Evolutionary conservation across 768 basidiomycete species (phyloP).

Genomic region (Boletellus sp.): DNA sequence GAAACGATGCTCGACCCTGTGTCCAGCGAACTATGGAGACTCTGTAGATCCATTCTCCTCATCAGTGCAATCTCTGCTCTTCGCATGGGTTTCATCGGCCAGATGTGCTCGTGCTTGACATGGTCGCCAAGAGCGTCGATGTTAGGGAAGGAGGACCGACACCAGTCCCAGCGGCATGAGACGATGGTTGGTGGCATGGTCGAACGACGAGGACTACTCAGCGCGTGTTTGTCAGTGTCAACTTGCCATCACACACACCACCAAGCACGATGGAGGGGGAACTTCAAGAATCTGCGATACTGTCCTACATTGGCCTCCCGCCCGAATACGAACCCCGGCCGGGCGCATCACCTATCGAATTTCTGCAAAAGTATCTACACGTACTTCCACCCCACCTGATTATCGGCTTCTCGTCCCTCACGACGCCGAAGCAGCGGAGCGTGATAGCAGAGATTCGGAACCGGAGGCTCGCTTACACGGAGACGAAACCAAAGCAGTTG

Average conservation of each 20-base stretch:
- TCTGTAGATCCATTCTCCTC: conserved; percentile 37
- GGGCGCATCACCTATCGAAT: conserved; percentile 51
- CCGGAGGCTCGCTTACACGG: conserved; percentile 61
- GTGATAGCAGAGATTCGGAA: conserved; percentile 64
- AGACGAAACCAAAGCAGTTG: conserved; percentile 53
- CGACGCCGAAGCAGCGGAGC: conserved; percentile 64
- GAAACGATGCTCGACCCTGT: conserved; percentile 11
- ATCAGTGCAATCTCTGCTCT: conserved; percentile 43
- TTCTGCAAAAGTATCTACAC: conserved; percentile 55
- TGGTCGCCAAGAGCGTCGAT: conserved; percentile 42
- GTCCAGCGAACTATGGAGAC: conserved; percentile 17
- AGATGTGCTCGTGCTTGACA: conserved; percentile 47
- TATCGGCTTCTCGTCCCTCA: conserved; percentile 36
- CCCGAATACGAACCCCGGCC: conserved; percentile 60
- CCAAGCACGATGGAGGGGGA: conserved; percentile 1
- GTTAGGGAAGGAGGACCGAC: conserved; percentile 39
- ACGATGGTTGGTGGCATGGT: conserved; percentile 16
- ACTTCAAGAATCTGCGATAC: conserved; percentile 27
- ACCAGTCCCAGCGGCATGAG: conserved; percentile 55
- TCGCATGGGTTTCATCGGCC: conserved; percentile 39
- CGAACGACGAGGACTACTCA: neutral
- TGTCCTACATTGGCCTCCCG: conserved; percentile 57
- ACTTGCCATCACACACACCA: neutral
- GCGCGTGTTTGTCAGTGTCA: conserved; percentile 20
- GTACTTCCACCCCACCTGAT: conserved; percentile 68